These are phyloP conservation scores for Ceriops decandra DNA, from an alignment of 345 rosid species.

Conservation along the genomic window DNA sequence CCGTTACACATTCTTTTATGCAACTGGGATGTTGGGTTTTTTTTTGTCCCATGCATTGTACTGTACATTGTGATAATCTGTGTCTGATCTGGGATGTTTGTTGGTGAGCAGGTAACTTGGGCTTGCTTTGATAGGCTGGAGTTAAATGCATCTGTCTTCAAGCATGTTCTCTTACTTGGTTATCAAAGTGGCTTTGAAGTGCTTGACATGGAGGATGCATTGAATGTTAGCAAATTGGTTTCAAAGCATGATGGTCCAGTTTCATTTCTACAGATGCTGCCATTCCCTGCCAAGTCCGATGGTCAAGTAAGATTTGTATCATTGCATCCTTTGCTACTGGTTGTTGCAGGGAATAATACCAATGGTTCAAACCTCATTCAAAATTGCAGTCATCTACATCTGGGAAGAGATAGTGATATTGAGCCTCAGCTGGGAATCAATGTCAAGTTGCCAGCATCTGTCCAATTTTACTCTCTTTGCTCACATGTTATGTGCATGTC, in stretches of 20 bases:
- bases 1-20: background rate
- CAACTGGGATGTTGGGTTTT: slow-evolving; percentile 11
- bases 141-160: slow-evolving; percentile 11
- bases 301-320: slow-evolving; percentile 17
- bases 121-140: slow-evolving; percentile 31
- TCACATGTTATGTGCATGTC: slow-evolving; percentile 25
- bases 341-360: slow-evolving; percentile 23
- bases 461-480: slow-evolving; percentile 23
- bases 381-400: slow-evolving; percentile 10
- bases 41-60: background rate
- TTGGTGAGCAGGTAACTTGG: slow-evolving; percentile 32
- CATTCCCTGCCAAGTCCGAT: slow-evolving; percentile 12
- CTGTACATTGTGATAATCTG: slow-evolving; percentile 7
- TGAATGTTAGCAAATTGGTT: slow-evolving; percentile 21
- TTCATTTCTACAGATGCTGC: slow-evolving; percentile 32
- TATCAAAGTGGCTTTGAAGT: slow-evolving; percentile 30
- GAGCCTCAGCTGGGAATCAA: slow-evolving; percentile 15
- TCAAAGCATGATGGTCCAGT: slow-evolving; percentile 32
- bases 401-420: slow-evolving; percentile 16
- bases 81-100: slow-evolving; percentile 16
- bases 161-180: slow-evolving; percentile 27
- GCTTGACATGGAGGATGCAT: slow-evolving; percentile 28
- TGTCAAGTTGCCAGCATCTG: slow-evolving; percentile 20
- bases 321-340: slow-evolving; percentile 21
- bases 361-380: slow-evolving; percentile 31